phyloP scores from a whole-genome alignment of 495 filamentous ascomycete species.

The Podospora comata region DNA sequence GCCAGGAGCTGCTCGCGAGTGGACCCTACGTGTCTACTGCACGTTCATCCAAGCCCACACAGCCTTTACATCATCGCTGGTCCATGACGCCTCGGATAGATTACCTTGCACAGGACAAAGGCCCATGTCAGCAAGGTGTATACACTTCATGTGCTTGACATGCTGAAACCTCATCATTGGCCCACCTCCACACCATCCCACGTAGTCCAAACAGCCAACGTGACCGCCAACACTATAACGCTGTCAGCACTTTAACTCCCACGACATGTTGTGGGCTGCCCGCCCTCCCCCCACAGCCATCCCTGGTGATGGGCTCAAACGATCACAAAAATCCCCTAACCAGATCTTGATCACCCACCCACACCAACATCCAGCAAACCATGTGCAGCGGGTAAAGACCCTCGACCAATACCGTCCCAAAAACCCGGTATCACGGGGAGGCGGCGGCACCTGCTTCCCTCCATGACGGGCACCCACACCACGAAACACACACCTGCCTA shows the following conservation, averaged over 20 bases:
- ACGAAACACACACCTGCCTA: not conserved
- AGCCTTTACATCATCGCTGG: not conserved
- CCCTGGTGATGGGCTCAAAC: not conserved
- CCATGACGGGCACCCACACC: slow-evolving; percentile 3
- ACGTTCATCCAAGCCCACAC: not conserved
- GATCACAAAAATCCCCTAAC: not conserved
- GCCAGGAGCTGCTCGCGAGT: not conserved
- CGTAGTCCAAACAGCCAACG: not conserved
- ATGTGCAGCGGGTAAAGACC: not conserved
- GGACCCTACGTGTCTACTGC: not conserved
- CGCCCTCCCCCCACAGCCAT: not conserved
- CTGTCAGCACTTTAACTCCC: not conserved
- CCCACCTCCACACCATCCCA: no score
- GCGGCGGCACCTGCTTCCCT: slow-evolving; percentile 11
- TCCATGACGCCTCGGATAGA: not conserved
- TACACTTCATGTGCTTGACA: not conserved
- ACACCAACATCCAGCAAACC: not conserved
- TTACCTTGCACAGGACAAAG: not conserved
- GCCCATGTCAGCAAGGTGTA: not conserved
- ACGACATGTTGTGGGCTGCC: not conserved
- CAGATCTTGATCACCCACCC: not conserved
- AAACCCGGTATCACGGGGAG: slow-evolving; percentile 1
- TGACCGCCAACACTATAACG: not conserved
- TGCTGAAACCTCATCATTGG: not conserved
- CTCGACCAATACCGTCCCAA: not conserved